Base-by-base conservation (phyloP, 2,329 filamentous ascomycete species). In the Penicillium sp. region DNA sequence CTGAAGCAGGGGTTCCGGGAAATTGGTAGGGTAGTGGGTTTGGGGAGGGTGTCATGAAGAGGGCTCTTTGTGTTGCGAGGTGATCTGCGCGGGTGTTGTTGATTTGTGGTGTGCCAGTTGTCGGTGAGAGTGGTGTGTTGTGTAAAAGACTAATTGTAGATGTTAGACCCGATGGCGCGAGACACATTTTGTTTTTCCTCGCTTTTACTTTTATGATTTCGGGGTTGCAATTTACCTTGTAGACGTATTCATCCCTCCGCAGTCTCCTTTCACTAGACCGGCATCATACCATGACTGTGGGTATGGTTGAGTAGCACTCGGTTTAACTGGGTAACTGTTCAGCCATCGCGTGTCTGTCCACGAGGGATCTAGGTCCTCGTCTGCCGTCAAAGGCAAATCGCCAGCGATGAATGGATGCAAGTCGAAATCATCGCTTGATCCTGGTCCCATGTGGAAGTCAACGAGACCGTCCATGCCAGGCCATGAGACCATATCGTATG, bases 41-140 rank as follows among this genome's bases (percentile, higher is more conserved):
- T 1, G 35, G 40, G 4, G 49, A 41, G 7, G 56, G 49, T 8
- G 56, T 53, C 53, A 58, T 53, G 29, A 59, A 47, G 33, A 59
- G 46, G 16, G 50, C 58, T 38, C 58, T 30, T 51, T 60, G 53
- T 11, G 53, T 55, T 33, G 55, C 51, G 7, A 54, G 46, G 1
- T 50, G n/a, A 30, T 41, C 36, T 12, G 35, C 13, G 25, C 3
- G 29, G n/a, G 29, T n/a, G n/a, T 45, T 10, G 3, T 45, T 10
- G 3, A 30, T 42, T 33, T 44, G 25, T 2, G 42, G n/a, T n/a
- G 42, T 40, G 6, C 35, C 34, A 50, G 50, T n/a, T 11, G 44
- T 43, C 28, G 58, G 56, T 18, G 29, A 36, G 5, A 8, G 7
- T 22, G 45, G 28, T 38, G 33, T 36, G 18, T 28, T 6, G 30